Conservation (phyloP, 2,329 filamentous ascomycete species). For the Ceratocystis cacaofunesta region DNA sequence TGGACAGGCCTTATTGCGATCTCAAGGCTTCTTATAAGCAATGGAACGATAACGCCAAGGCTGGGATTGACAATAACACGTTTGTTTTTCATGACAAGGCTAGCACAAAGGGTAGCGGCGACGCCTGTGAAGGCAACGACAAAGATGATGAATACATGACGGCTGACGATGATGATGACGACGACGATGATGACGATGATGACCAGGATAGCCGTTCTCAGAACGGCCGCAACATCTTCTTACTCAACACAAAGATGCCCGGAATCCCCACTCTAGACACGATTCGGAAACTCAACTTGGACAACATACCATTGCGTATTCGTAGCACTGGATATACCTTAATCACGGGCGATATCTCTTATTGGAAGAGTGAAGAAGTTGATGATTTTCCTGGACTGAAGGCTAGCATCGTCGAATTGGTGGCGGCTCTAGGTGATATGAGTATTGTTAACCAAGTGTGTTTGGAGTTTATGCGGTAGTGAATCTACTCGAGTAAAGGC, state of each 20-base stretch:
- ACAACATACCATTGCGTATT: constrained; percentile 41
- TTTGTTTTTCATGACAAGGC: constrained; percentile 23
- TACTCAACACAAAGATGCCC: constrained; percentile 51
- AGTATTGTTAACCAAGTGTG: constrained; percentile 42
- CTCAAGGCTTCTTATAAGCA: background rate
- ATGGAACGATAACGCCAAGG: background rate
- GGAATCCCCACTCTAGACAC: constrained; percentile 44
- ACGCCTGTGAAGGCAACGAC: constrained; percentile 12
- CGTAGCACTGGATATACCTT: constrained; percentile 27
- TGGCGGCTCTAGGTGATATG: constrained; percentile 45
- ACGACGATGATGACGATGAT: constrained; percentile 17
- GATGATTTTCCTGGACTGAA: constrained; percentile 39
- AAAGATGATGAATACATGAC: constrained; percentile 1
- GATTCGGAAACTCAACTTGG: constrained; percentile 41
- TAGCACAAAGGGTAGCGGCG: constrained; percentile 9
- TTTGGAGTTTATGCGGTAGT: constrained; percentile 34
- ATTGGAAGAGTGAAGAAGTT: constrained; percentile 43
- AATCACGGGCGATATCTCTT: constrained; percentile 36
- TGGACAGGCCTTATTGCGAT: background rate
- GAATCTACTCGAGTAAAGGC: background rate
- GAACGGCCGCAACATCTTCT: constrained; percentile 20
- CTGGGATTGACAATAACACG: constrained; percentile 1
- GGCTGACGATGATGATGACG: constrained; percentile 6
- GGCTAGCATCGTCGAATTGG: constrained; percentile 49
- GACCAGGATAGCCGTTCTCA: background rate